Conservation (phyloP, 345 rosid species). For the Aurinia saxatilis region DNA sequence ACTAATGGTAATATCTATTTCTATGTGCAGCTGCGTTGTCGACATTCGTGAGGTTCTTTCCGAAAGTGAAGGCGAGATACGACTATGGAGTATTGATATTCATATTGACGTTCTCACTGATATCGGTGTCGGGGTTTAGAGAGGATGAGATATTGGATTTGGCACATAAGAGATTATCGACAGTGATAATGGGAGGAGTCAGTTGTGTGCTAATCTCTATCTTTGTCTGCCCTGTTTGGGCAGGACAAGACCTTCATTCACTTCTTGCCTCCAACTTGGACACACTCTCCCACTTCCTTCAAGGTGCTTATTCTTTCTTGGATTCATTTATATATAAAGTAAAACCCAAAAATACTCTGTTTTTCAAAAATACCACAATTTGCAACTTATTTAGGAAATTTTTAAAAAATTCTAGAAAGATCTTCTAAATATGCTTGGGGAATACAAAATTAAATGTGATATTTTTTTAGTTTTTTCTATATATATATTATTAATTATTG, state of each 20-base stretch:
- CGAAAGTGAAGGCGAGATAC: slow-evolving; percentile 48
- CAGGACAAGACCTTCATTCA: slow-evolving; percentile 77
- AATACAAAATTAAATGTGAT: neutral
- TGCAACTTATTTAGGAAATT: no score
- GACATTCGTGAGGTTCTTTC: slow-evolving; percentile 54
- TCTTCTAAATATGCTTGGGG: no score
- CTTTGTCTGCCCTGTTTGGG: slow-evolving; percentile 72
- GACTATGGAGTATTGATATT: slow-evolving; percentile 75
- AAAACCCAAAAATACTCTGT: no score
- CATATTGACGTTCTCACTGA: slow-evolving; percentile 74
- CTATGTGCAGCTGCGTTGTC: slow-evolving; percentile 48
- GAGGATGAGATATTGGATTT: slow-evolving; percentile 38
- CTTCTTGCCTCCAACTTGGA: slow-evolving; percentile 49
- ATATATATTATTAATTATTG: neutral
- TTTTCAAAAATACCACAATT: neutral
- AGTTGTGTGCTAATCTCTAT: slow-evolving; percentile 53
- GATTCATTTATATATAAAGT: neutral
- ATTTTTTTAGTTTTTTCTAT: neutral
- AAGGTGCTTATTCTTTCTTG: slow-evolving; percentile 40
- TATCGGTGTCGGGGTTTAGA: slow-evolving; percentile 64
- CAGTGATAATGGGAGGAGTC: slow-evolving; percentile 59
- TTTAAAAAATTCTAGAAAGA: no score
- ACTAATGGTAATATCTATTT: neutral
- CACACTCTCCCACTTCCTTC: slow-evolving; percentile 49
- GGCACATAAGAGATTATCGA: slow-evolving; percentile 60